These are phyloP conservation scores for Elongisporangium anandrum DNA, from an alignment of 352 stramenopile genomes.

Conservation along the genomic window DNA sequence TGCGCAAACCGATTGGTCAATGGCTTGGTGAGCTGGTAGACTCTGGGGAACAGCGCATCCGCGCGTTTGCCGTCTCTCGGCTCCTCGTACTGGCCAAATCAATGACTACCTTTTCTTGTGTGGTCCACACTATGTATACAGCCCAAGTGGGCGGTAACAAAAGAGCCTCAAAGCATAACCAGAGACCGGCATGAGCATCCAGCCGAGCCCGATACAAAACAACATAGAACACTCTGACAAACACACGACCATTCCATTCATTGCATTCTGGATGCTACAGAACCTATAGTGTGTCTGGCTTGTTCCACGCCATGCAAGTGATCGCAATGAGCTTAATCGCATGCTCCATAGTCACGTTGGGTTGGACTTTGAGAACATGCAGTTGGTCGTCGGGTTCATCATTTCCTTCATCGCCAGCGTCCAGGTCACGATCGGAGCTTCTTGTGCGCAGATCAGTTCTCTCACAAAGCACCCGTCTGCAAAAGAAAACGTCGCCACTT, in stretches of 20 bases:
- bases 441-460: slow-evolving; percentile 26
- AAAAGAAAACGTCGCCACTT: slow-evolving; percentile 17
- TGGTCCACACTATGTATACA: no score
- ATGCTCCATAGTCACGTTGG: neutral
- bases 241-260: no score
- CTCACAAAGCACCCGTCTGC: slow-evolving; percentile 16
- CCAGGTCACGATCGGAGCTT: slow-evolving; percentile 26
- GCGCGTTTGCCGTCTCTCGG: slow-evolving; percentile 23
- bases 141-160: no score
- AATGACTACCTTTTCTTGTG: no score
- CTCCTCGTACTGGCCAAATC: no score
- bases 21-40: slow-evolving; percentile 12
- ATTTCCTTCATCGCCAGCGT: slow-evolving; percentile 19
- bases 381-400: neutral
- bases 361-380: neutral
- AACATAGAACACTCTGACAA: no score
- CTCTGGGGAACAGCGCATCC: slow-evolving; percentile 15
- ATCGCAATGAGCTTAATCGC: neutral
- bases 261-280: no score
- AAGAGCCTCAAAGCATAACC: no score
- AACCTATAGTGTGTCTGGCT: neutral
- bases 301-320: neutral
- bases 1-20: neutral
- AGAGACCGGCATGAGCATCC: no score
- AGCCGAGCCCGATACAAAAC: no score